Evolutionary conservation across 1,284 basidiomycete genomes (phyloP).

Genomic region (Boletus semigastroideus): DNA sequence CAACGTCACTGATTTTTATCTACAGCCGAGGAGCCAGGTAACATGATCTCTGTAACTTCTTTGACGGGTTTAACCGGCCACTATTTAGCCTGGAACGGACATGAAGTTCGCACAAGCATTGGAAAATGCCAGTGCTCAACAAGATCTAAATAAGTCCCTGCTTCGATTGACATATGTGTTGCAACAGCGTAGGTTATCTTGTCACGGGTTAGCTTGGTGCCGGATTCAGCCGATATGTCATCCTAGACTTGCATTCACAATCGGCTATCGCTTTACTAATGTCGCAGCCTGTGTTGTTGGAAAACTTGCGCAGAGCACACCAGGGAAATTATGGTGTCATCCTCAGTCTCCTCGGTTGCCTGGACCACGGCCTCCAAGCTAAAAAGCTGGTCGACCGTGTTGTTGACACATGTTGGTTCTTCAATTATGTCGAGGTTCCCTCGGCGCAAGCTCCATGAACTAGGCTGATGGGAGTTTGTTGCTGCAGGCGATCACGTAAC

Average conservation of each 20-base stretch:
- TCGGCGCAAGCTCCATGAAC: neutral
- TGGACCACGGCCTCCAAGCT: slow-evolving; percentile 79
- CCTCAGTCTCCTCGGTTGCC: slow-evolving; percentile 83
- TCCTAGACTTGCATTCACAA: slow-evolving; percentile 61
- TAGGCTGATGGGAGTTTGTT: slow-evolving; percentile 13
- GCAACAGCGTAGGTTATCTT: slow-evolving; percentile 58
- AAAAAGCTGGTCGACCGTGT: slow-evolving; percentile 88
- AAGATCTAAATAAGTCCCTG: slow-evolving; percentile 80
- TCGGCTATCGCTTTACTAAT: slow-evolving; percentile 85
- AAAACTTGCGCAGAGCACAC: slow-evolving; percentile 83
- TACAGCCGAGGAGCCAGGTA: slow-evolving; percentile 35
- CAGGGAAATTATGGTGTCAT: slow-evolving; percentile 91
- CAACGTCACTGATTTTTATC: slow-evolving; percentile 8
- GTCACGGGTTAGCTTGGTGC: neutral
- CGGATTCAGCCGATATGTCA: slow-evolving; percentile 5
- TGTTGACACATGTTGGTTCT: slow-evolving; percentile 78
- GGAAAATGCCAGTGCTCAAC: slow-evolving; percentile 82
- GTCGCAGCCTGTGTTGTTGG: slow-evolving; percentile 75
- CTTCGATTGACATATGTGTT: slow-evolving; percentile 83
- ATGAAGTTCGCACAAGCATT: slow-evolving; percentile 57
- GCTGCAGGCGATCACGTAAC: slow-evolving; percentile 77
- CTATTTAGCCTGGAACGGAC: slow-evolving; percentile 46
- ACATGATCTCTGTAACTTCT: neutral
- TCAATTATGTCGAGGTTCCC: neutral
- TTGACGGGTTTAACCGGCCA: neutral